Percentiles rank a stretch among this genome's conserved stretches.
phyloP scores from a whole-genome alignment of 805 yeast genomes.

The Ogataea nonfermentans region DNA sequence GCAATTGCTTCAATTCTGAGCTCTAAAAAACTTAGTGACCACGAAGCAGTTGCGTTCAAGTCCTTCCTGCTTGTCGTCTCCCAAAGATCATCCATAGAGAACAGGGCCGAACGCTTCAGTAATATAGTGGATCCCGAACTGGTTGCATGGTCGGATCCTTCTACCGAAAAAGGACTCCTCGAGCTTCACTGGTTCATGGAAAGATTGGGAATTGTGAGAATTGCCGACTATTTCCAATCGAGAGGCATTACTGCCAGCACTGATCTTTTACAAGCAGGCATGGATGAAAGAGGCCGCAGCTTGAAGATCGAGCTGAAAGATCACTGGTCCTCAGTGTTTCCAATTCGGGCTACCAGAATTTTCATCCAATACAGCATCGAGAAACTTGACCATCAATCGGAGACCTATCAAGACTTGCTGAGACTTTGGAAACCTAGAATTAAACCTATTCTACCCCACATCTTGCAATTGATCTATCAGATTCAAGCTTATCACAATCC shows the following conservation, averaged over 20 bases:
- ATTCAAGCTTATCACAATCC: conserved; percentile 95
- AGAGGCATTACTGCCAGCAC: conserved; percentile 79
- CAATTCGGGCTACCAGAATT: conserved; percentile 92
- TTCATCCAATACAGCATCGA: conserved; percentile 95
- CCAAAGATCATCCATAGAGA: conserved; percentile 72
- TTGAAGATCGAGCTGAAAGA: conserved; percentile 78
- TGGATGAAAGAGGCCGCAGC: conserved; percentile 84
- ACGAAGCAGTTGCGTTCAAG: conserved; percentile 91
- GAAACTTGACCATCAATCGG: conserved; percentile 74
- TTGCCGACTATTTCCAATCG: conserved; percentile 83
- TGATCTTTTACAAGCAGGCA: conserved; percentile 69
- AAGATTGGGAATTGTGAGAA: conserved; percentile 88
- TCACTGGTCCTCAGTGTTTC: conserved; percentile 93
- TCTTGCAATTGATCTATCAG: conserved; percentile 81
- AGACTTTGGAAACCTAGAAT: conserved; percentile 91
- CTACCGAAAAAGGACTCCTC: conserved; percentile 82
- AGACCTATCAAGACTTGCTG: conserved; percentile 67
- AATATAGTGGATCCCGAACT: conserved; percentile 92
- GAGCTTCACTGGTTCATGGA: conserved; percentile 99
- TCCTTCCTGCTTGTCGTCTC: conserved; percentile 90
- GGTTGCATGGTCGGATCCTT: conserved; percentile 88
- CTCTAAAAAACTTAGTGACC: conserved; percentile 72
- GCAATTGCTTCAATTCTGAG: conserved; percentile 73
- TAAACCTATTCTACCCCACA: conserved; percentile 87
- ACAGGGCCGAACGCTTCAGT: conserved; percentile 71